Evolutionary conservation across 148 eudicot species (phyloP), one percentile per base, ranked within the genome.

Genomic region (Vaccinium darrowii): DNA sequence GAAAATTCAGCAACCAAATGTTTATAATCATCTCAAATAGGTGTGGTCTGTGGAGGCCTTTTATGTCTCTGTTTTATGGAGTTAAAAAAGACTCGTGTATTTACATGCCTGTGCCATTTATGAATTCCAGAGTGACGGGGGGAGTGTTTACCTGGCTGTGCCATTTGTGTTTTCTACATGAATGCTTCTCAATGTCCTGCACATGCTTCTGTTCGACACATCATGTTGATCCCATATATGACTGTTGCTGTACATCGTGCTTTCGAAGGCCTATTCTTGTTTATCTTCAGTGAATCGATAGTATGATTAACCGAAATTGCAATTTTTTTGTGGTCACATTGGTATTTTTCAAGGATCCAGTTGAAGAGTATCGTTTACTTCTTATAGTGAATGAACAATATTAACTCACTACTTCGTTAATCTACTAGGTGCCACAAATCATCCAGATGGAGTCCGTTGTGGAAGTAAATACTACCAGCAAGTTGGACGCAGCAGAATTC

Each of bases 401-500:
- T 36, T 86, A 82, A 86, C 27, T 74, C 58, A 19, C 18, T 82
- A 77, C 36, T 90, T 52, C 81, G 78, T 18, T 62, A 54, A 81
- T 62, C 65, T 76, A 52, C 67, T 89, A 92, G 95, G 95, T 81
- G 23, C 74, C 73, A 78, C 36, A 90, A 39, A 23, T 65, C 83
- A n/a, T 62, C 82, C 79, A 62, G 25, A 81, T 75, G 78, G 84
- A 83, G 89, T 82, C 76, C 60, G 81, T 84, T 82, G 80, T 58
- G 76, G 89, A 90, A 54, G 69, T 83, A 58, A 84, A 83, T 71
- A 50, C 80, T 62, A 84, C 53, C 57, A 85, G 90, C 63, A 76
- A 67, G 53, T 56, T 65, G 76, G 81, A 86, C 39, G 54, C 80
- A 71, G 83, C 83, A 15, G 79, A 67, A 75, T 82, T 84, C 88